Evolutionary conservation across 805 yeast species (phyloP).

Genomic region (Saturnispora sekii): DNA sequence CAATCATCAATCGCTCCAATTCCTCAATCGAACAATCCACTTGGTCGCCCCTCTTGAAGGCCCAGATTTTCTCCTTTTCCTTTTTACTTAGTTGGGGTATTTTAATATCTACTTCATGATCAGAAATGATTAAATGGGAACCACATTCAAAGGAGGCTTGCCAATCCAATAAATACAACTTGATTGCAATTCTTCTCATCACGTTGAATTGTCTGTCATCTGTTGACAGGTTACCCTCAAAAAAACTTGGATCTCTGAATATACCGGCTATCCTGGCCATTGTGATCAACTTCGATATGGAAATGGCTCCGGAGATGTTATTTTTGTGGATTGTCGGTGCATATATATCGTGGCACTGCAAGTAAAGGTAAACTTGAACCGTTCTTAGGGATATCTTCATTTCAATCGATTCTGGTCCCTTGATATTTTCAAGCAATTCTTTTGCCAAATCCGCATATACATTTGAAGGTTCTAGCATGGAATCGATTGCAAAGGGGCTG

Average conservation of each 20-base stretch:
- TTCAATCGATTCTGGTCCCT: slow-evolving; percentile 24
- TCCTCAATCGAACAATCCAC: slow-evolving; percentile 15
- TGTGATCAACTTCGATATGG: slow-evolving; percentile 31
- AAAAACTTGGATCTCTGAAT: slow-evolving; percentile 36
- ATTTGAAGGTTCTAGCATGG: slow-evolving; percentile 24
- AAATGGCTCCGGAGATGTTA: slow-evolving; percentile 33
- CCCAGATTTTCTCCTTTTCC: slow-evolving; percentile 16
- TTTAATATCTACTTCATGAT: slow-evolving; percentile 36
- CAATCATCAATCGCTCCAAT: slow-evolving; percentile 19
- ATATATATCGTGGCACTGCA: slow-evolving; percentile 35
- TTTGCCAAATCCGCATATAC: slow-evolving; percentile 25
- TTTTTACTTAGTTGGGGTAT: slow-evolving; percentile 27
- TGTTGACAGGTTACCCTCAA: slow-evolving; percentile 24
- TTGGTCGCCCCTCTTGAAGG: slow-evolving; percentile 24
- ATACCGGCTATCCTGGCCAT: slow-evolving; percentile 36
- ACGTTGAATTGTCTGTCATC: slow-evolving; percentile 32
- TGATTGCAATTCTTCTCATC: slow-evolving; percentile 43
- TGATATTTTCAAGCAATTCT: slow-evolving; percentile 29
- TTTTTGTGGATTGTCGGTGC: slow-evolving; percentile 39
- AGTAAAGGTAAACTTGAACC: slow-evolving; percentile 35
- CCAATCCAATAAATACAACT: slow-evolving; percentile 34
- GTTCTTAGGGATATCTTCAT: slow-evolving; percentile 33
- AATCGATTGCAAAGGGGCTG: slow-evolving; percentile 13
- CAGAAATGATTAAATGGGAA: slow-evolving; percentile 31
- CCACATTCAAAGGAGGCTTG: slow-evolving; percentile 35